phyloP scores from a whole-genome alignment of 495 filamentous ascomycete species.

The Hypoxylon rickii region DNA sequence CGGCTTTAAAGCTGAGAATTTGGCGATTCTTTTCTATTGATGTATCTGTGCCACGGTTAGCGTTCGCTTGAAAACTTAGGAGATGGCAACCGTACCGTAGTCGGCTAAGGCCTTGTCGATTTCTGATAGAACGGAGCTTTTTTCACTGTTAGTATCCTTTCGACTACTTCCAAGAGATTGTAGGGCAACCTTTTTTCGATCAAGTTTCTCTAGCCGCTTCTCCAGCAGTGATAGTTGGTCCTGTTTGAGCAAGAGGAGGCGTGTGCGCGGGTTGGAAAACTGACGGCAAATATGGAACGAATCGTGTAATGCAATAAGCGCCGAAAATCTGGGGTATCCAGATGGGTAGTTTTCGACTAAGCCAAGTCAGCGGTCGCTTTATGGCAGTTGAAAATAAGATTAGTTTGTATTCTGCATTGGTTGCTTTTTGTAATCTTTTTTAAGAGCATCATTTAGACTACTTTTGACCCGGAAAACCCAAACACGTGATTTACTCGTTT shows the following conservation, averaged over 20 bases:
- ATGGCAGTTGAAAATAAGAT: too few relatives aligned
- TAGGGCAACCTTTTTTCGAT: slow-evolving; percentile 19
- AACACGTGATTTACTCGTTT: too few relatives aligned
- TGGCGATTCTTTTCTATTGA: slow-evolving; percentile 24
- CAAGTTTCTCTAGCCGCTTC: neutral
- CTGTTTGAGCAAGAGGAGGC: slow-evolving; percentile 1
- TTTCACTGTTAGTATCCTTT: slow-evolving; percentile 34
- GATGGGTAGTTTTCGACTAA: slow-evolving; percentile 1
- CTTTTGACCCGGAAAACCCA: too few relatives aligned
- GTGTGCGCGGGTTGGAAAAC: neutral
- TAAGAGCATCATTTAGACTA: too few relatives aligned
- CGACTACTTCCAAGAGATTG: slow-evolving; percentile 41
- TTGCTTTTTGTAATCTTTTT: too few relatives aligned
- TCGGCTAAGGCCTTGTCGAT: slow-evolving; percentile 29
- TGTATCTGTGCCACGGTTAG: slow-evolving; percentile 22
- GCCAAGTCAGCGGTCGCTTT: neutral
- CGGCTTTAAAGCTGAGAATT: neutral
- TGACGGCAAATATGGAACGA: neutral
- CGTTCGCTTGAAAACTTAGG: neutral
- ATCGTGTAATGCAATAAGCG: neutral
- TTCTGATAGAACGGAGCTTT: slow-evolving; percentile 26
- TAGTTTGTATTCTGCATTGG: too few relatives aligned
- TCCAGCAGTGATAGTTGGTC: neutral
- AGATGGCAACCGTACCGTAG: slow-evolving; percentile 32
- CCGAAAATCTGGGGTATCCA: slow-evolving; percentile 4